phyloP scores from a whole-genome alignment of 768 basidiomycete species.

The Leucogyrophana mollusca region DNA sequence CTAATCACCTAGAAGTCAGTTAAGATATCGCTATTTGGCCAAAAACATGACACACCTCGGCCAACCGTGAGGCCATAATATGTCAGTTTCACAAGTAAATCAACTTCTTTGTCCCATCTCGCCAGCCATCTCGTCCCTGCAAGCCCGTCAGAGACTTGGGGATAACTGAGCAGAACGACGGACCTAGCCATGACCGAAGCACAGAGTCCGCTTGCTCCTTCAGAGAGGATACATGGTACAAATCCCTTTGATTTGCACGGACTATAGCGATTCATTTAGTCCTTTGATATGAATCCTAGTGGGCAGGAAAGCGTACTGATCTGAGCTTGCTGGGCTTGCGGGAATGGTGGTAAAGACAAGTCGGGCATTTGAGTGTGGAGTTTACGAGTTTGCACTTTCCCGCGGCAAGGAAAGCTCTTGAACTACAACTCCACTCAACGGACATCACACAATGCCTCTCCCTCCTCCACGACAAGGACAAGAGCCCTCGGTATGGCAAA shows the following conservation, averaged over 20 bases:
- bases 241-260: slow-evolving; percentile 80
- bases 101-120: slow-evolving; percentile 81
- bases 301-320: slow-evolving; percentile 58
- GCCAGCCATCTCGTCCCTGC: slow-evolving; percentile 78
- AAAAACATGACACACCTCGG: slow-evolving; percentile 47
- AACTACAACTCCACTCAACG: not conserved
- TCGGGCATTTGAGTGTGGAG: slow-evolving; percentile 14
- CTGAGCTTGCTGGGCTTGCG: slow-evolving; percentile 80
- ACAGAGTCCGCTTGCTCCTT: slow-evolving; percentile 75
- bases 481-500: slow-evolving; percentile 73
- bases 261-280: slow-evolving; percentile 43
- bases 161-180: slow-evolving; percentile 15
- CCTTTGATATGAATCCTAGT: not conserved
- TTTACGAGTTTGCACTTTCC: slow-evolving; percentile 3
- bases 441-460: not conserved
- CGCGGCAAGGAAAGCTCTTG: not conserved
- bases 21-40: not conserved
- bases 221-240: slow-evolving; percentile 72
- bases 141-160: slow-evolving; percentile 9
- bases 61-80: slow-evolving; percentile 79
- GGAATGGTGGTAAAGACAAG: slow-evolving; percentile 50
- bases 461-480: slow-evolving; percentile 33
- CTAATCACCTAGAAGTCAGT: slow-evolving; percentile 35
- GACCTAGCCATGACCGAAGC: slow-evolving; percentile 77
- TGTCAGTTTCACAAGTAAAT: slow-evolving; percentile 60